Percentiles rank a stretch among this genome's conserved stretches.
Evolutionary conservation across 1,284 basidiomycete genomes (phyloP).

Genomic region (Malassezia furfur): DNA sequence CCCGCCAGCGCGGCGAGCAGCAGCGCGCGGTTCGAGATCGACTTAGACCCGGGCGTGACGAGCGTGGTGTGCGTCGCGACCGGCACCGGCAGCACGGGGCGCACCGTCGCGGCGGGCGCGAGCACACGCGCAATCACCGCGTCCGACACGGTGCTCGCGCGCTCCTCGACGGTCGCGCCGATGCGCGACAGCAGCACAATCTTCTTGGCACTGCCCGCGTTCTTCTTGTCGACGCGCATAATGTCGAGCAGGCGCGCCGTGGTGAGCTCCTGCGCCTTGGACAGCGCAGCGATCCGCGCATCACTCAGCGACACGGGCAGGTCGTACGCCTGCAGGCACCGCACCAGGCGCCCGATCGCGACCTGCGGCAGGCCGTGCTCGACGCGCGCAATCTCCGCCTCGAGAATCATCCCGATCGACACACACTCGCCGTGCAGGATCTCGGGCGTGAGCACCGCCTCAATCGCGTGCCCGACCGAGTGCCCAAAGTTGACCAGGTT

Average conservation of each 20-base stretch:
- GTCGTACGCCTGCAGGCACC: conserved; percentile 42
- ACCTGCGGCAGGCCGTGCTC: conserved; percentile 43
- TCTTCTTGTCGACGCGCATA: conserved; percentile 94
- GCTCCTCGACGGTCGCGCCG: conserved; percentile 82
- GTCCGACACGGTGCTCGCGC: conserved; percentile 68
- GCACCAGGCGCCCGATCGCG: conserved; percentile 37
- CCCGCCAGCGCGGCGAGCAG: conserved; percentile 82
- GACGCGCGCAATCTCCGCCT: conserved; percentile 42
- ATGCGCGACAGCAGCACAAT: conserved; percentile 83
- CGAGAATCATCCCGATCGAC: conserved; percentile 47
- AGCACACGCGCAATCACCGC: conserved; percentile 36
- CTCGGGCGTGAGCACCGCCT: conserved; percentile 44
- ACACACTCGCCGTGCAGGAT: conserved; percentile 47
- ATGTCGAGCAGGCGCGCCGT: conserved; percentile 80
- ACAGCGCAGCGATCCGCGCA: conserved; percentile 54
- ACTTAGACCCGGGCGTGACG: conserved; percentile 90
- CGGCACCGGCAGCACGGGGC: conserved; percentile 21
- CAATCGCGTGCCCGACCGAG: conserved; percentile 47
- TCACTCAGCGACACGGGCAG: conserved; percentile 41
- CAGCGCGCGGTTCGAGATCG: conserved; percentile 88
- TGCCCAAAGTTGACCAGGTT: conserved; percentile 49
- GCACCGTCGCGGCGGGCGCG: conserved; percentile 58
- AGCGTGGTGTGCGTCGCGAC: conserved; percentile 57
- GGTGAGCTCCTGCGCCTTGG: conserved; percentile 60
- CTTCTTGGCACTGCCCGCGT: conserved; percentile 76